A percentile compares a stretch with the other conserved stretches of the same genome.
phyloP scores from a whole-genome alignment of 768 basidiomycete species.

The Naganishia friedmannii region DNA sequence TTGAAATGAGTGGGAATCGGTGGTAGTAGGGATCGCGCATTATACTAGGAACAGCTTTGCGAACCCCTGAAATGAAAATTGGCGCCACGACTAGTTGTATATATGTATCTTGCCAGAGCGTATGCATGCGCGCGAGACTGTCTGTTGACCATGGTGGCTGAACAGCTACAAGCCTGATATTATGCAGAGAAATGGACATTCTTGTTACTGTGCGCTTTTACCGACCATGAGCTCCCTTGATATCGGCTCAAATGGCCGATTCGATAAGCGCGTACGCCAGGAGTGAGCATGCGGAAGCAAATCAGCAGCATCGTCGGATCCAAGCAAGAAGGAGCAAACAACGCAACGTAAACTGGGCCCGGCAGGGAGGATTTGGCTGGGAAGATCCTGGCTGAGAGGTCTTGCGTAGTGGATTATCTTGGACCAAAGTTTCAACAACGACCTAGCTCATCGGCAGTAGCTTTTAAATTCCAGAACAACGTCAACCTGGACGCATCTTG shows the following conservation, averaged over 20 bases:
- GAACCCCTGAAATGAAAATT: neutral
- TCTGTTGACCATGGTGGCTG: too few relatives aligned
- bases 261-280: constrained; percentile 15
- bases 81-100: neutral
- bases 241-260: constrained; percentile 7
- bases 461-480: too few relatives aligned
- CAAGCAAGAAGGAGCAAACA: constrained; percentile 20
- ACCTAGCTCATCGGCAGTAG: neutral
- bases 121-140: too few relatives aligned
- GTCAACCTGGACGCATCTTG: constrained; percentile 3
- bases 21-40: neutral
- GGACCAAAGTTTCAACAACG: neutral
- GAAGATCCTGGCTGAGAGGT: constrained; percentile 12
- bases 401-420: neutral
- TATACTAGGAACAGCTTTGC: neutral
- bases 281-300: constrained; percentile 1
- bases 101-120: neutral
- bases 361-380: neutral
- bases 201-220: neutral
- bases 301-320: constrained; percentile 4
- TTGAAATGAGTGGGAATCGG: neutral
- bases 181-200: too few relatives aligned
- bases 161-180: too few relatives aligned
- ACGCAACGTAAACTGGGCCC: neutral
- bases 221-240: neutral